Evolutionary conservation across 1,284 basidiomycete species (phyloP), one percentile per base, ranked within the genome.

Genomic region (Mycena citricolor): DNA sequence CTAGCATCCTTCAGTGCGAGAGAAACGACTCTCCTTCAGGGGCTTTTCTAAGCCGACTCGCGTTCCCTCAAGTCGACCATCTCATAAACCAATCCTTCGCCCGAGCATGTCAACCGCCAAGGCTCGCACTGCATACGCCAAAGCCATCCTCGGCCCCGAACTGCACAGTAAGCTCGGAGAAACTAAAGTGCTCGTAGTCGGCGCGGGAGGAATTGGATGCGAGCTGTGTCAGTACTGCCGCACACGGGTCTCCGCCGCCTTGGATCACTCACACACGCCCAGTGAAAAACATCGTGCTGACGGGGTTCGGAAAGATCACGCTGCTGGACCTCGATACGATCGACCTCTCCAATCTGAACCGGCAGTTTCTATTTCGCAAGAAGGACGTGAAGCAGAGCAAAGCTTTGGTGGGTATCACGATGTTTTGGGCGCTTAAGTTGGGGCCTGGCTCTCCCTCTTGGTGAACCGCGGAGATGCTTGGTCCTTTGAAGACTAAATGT

Each of bases 361-460:
- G 97, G 17, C 97, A 99, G 61, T 99, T 99, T 66, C 73, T 99
- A 28, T 99, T 99, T 69, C 83, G 84, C 53, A 98, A 98, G 69
- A 94, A 94, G 58, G 94, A 98, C 61, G 91, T 99, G 49, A 95
- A 97, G 60, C 90, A 97, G 61, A 87, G 93, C 57, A 99, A 99
- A 70, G 88, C 94, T 6, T 62, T 95, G 63, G 92, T 89, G 47
- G 44, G 70, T 56, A 19, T 30, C 25, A 44, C 30, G 20, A 31
- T 17, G 4, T 31, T 23, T 39, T 21, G 23, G 43, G 17, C 4
- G 10, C 21, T 28, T 61, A 32, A 37, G 34, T 20, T 36, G 8
- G 7, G 34, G 17, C 22, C 16, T 23, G 4, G 29, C 20, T 19
- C n/a, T n/a, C n/a, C n/a, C n/a, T n/a, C n/a, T n/a, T n/a, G n/a